Conservation (phyloP, 208 protist species). For the Novymonas esmeraldas region DNA sequence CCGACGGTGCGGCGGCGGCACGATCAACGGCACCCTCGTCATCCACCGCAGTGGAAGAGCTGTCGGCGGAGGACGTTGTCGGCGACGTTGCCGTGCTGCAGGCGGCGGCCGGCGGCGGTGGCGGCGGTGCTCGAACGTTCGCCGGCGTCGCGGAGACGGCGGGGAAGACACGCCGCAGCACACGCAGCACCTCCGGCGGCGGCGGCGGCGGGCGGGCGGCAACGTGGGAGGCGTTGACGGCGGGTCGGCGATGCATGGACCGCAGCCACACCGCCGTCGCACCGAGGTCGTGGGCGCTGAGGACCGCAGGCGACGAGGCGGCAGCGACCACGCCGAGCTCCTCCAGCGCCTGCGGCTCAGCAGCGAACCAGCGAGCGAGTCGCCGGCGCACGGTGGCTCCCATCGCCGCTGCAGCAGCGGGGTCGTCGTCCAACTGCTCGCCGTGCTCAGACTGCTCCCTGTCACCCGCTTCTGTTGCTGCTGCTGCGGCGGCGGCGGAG, state of each 20-base stretch:
- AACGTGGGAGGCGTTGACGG: background rate
- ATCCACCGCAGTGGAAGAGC: too few species aligned
- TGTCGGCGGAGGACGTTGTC: too few species aligned
- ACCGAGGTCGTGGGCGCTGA: background rate
- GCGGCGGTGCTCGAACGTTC: too few species aligned
- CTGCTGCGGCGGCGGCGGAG: background rate
- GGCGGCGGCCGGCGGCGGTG: too few species aligned
- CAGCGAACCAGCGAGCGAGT: background rate
- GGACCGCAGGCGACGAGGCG: background rate
- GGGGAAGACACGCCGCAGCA: background rate
- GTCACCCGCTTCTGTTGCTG: background rate
- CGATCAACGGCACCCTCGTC: too few species aligned
- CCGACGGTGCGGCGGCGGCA: too few species aligned
- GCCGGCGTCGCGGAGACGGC: too few species aligned
- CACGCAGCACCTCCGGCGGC: background rate
- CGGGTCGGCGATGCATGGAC: background rate
- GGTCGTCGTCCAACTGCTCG: background rate
- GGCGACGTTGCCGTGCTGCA: too few species aligned
- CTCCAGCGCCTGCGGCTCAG: background rate
- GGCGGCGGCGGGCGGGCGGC: background rate
- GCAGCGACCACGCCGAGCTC: background rate
- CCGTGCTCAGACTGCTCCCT: too few species aligned
- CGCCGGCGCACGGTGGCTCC: background rate
- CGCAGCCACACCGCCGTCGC: constrained; percentile 1
- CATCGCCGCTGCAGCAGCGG: background rate